A percentile compares a stretch with the other conserved stretches of the same genome.
phyloP scores from a whole-genome alignment of 352 stramenopile genomes.

The Globisporangium acanthophoron region DNA sequence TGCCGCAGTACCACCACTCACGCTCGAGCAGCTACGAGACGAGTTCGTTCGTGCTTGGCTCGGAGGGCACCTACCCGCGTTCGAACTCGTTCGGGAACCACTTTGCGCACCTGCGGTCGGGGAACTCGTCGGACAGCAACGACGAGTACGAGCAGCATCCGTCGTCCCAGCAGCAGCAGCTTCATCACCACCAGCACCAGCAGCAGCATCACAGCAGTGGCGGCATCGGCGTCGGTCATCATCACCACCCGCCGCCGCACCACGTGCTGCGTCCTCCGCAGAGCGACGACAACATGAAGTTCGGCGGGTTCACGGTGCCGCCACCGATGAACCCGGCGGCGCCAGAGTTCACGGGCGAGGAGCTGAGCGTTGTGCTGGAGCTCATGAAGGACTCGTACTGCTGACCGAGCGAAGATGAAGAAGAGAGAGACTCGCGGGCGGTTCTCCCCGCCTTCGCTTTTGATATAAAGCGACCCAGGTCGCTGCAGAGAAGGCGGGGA shows the following conservation, averaged over 20 bases:
- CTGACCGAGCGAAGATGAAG: conserved; percentile 12
- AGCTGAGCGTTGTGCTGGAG: conserved; percentile 71
- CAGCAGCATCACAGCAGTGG: conserved; percentile 37
- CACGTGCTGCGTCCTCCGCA: conserved; percentile 59
- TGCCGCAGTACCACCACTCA: conserved; percentile 15
- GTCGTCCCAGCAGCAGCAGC: conserved; percentile 16
- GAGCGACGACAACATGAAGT: conserved; percentile 39
- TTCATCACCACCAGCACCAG: conserved; percentile 19
- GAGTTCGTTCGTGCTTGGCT: conserved; percentile 20
- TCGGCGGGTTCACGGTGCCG: conserved; percentile 39
- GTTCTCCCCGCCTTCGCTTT: conserved; percentile 1
- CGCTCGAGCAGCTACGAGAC: conserved; percentile 13
- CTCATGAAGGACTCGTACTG: conserved; percentile 78
- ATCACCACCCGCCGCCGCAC: conserved; percentile 22
- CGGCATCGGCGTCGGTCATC: conserved; percentile 14
- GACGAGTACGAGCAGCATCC: conserved; percentile 30
- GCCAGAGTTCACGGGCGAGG: conserved; percentile 69
- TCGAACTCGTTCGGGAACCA: conserved; percentile 21
- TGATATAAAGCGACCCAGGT: conserved; percentile 10
- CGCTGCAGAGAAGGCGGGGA: not conserved
- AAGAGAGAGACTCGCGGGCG: not conserved
- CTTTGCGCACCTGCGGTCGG: conserved; percentile 22
- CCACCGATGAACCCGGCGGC: conserved; percentile 21
- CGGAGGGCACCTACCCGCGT: conserved; percentile 20
- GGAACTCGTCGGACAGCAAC: conserved; percentile 18